phyloP scores from a whole-genome alignment of 1,139 yeast species.

The Geotrichum bryndzae region DNA sequence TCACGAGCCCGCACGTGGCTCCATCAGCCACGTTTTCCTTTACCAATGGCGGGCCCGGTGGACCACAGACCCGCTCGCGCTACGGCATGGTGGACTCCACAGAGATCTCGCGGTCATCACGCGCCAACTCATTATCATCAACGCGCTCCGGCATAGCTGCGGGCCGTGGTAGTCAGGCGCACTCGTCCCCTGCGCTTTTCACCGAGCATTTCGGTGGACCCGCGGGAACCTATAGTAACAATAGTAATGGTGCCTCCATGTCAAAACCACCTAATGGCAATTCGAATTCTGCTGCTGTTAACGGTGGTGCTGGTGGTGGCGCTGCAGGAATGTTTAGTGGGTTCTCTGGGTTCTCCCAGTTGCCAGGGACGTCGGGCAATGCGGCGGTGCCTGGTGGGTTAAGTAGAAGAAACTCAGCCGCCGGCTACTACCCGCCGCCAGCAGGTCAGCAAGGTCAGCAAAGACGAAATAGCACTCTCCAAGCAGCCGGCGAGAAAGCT shows the following conservation, averaged over 20 bases:
- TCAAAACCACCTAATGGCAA: not conserved
- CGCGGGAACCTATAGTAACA: not conserved
- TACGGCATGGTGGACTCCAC: not conserved
- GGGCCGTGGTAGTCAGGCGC: not conserved
- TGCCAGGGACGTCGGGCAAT: not conserved
- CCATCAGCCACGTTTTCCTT: not conserved
- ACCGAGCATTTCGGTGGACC: slow-evolving; percentile 4
- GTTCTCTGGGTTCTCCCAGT: not conserved
- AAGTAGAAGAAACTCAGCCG: not conserved
- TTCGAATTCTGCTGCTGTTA: not conserved
- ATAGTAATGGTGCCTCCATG: not conserved
- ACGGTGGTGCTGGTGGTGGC: not conserved
- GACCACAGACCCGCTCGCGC: not conserved
- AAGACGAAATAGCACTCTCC: not conserved
- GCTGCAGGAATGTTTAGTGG: not conserved
- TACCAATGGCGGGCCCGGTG: not conserved
- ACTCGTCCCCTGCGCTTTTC: slow-evolving; percentile 8
- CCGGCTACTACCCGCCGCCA: not conserved
- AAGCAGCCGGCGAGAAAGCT: not conserved
- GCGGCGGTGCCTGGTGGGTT: not conserved
- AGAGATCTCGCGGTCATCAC: not conserved
- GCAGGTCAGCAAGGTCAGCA: not conserved
- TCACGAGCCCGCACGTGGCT: not conserved
- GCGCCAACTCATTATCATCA: not conserved
- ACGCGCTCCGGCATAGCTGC: not conserved